These are phyloP conservation scores for Ophiostoma ulmi DNA, from an alignment of 2,329 filamentous ascomycete genomes.

Conservation along the genomic window DNA sequence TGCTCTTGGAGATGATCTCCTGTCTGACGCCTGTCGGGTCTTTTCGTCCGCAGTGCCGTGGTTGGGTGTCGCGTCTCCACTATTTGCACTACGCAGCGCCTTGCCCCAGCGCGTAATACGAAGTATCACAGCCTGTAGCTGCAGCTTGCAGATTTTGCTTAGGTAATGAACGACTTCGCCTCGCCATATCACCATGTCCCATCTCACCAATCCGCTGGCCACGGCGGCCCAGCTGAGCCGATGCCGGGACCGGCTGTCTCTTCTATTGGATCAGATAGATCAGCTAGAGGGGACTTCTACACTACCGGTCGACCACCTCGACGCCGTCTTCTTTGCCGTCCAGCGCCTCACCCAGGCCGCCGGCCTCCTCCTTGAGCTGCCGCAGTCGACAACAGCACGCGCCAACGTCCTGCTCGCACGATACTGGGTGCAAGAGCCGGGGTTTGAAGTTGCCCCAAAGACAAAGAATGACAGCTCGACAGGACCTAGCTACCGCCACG, in stretches of 20 bases:
- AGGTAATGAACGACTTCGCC: not conserved
- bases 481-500: slow-evolving; percentile 38
- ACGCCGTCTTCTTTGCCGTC: slow-evolving; percentile 65
- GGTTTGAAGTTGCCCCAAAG: slow-evolving; percentile 9
- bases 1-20: slow-evolving; percentile 1
- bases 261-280: slow-evolving; percentile 32
- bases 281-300: slow-evolving; percentile 23
- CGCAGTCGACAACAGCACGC: slow-evolving; percentile 79
- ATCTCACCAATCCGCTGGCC: slow-evolving; percentile 66
- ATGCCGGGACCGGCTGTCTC: slow-evolving; percentile 47
- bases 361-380: slow-evolving; percentile 73
- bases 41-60: not conserved
- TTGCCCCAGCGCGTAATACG: not conserved
- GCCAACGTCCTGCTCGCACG: slow-evolving; percentile 77
- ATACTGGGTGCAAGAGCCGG: slow-evolving; percentile 63
- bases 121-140: not conserved
- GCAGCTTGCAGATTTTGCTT: not conserved
- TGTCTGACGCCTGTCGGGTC: not conserved
- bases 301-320: slow-evolving; percentile 64
- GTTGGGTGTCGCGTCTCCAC: not conserved
- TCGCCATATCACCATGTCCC: slow-evolving; percentile 44
- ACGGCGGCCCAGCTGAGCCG: slow-evolving; percentile 64
- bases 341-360: slow-evolving; percentile 72
- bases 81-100: not conserved
- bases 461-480: not conserved